Evolutionary conservation across 306 rosid species (phyloP).

Genomic region (Crataegus laevigata): DNA sequence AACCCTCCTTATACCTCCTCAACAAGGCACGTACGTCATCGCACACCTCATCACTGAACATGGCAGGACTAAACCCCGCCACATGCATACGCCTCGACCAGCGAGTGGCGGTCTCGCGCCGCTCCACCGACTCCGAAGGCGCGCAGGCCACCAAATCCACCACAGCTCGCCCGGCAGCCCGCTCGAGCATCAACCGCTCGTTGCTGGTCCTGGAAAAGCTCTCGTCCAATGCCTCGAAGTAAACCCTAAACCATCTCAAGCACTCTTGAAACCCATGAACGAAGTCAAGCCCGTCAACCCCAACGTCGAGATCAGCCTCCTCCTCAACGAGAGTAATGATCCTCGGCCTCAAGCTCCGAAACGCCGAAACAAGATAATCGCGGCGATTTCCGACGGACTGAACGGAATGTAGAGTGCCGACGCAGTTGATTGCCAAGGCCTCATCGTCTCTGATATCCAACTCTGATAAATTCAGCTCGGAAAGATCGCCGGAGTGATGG

Average conservation of each 20-base stretch:
- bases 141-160: conserved; percentile 70
- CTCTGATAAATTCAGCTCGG: conserved; percentile 38
- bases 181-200: conserved; percentile 68
- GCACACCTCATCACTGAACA: conserved; percentile 79
- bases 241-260: conserved; percentile 92
- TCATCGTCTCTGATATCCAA: conserved; percentile 61
- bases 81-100: conserved; percentile 78
- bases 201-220: conserved; percentile 61
- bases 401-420: conserved; percentile 54
- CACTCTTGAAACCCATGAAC: conserved; percentile 70
- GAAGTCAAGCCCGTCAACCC: conserved; percentile 68
- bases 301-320: conserved; percentile 74
- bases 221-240: conserved; percentile 79
- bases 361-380: conserved; percentile 32
- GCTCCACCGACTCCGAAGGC: conserved; percentile 49
- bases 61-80: conserved; percentile 41
- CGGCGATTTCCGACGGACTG: conserved; percentile 43
- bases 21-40: conserved; percentile 81
- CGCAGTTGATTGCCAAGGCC: conserved; percentile 70
- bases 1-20: conserved; percentile 86
- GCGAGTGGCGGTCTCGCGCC: conserved; percentile 58
- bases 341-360: conserved; percentile 55
- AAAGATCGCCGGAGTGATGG: conserved; percentile 64
- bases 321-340: conserved; percentile 78
- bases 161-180: conserved; percentile 71